Evolutionary conservation across 192 early-diverging fungal genomes (phyloP).

Genomic region (Endogone sp.): DNA sequence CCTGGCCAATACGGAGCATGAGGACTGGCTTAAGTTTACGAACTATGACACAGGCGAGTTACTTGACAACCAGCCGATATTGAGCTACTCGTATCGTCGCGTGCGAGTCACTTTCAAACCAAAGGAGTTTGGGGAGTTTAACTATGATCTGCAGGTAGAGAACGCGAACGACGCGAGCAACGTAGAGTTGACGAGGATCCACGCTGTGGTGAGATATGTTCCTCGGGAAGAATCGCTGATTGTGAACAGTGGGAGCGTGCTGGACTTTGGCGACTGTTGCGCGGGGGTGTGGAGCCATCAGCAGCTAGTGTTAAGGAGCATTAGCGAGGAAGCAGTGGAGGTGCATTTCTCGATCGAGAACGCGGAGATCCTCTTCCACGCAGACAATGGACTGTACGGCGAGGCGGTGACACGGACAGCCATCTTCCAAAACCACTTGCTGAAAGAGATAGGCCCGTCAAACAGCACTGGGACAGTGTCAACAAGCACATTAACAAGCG

Average conservation of each 20-base stretch:
- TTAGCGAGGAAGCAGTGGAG: conserved; percentile 69
- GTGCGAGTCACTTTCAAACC: conserved; percentile 86
- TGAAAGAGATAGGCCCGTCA: background rate
- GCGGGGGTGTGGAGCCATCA: conserved; percentile 85
- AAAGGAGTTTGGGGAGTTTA: conserved; percentile 85
- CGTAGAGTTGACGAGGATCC: conserved; percentile 72
- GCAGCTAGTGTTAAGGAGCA: conserved; percentile 76
- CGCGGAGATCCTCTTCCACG: conserved; percentile 36
- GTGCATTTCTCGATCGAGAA: conserved; percentile 65
- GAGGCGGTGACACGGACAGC: background rate
- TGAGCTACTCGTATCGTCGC: conserved; percentile 61
- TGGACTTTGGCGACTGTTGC: conserved; percentile 95
- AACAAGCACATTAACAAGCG: conserved; percentile 21
- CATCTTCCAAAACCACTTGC: background rate
- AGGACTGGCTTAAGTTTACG: conserved; percentile 65
- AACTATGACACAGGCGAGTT: conserved; percentile 66
- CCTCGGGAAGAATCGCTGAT: conserved; percentile 68
- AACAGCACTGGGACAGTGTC: conserved; percentile 8
- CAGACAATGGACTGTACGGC: background rate
- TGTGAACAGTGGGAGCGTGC: conserved; percentile 62
- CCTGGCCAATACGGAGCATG: conserved; percentile 48
- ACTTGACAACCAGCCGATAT: conserved; percentile 54
- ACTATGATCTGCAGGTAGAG: conserved; percentile 84
- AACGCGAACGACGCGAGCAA: conserved; percentile 88
- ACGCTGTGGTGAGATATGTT: conserved; percentile 74